Evolutionary conservation across 1,139 yeast species (phyloP).

Genomic region (Candida sp.): DNA sequence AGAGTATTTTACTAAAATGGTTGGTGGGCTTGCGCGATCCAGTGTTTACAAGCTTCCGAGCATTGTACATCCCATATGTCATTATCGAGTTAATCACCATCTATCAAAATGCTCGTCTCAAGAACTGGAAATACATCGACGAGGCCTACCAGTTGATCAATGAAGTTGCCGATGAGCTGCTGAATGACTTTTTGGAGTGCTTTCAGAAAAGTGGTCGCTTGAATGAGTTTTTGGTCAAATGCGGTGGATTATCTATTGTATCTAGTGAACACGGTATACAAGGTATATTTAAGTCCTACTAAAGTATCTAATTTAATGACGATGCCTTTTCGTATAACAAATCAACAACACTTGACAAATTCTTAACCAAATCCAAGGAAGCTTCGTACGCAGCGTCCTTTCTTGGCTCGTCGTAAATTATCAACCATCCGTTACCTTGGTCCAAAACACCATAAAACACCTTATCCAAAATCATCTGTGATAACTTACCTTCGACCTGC

Average conservation of each 20-base stretch:
- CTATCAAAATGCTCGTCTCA: slow-evolving; percentile 45
- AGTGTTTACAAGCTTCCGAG: slow-evolving; percentile 54
- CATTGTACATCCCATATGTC: slow-evolving; percentile 74
- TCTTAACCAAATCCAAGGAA: slow-evolving; percentile 84
- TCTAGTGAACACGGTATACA: slow-evolving; percentile 42
- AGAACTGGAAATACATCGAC: slow-evolving; percentile 44
- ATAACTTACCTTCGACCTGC: slow-evolving; percentile 92
- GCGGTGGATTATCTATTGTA: slow-evolving; percentile 61
- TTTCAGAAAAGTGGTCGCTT: slow-evolving; percentile 66
- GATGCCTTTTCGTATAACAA: slow-evolving; percentile 94
- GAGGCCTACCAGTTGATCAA: slow-evolving; percentile 65
- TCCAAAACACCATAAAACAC: slow-evolving; percentile 95
- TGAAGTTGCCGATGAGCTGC: slow-evolving; percentile 45
- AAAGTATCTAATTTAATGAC: slow-evolving; percentile 52
- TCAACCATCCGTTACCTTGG: slow-evolving; percentile 98
- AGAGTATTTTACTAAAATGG: slow-evolving; percentile 36
- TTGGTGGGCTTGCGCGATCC: slow-evolving; percentile 24
- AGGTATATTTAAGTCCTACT: slow-evolving; percentile 23
- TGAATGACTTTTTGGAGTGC: slow-evolving; percentile 48
- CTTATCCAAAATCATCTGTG: slow-evolving; percentile 96
- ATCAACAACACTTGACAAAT: slow-evolving; percentile 89
- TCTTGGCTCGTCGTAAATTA: slow-evolving; percentile 88
- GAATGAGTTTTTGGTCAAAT: slow-evolving; percentile 59
- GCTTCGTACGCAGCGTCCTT: slow-evolving; percentile 90
- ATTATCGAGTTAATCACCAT: slow-evolving; percentile 65